Conservation (phyloP, 148 eudicot genomes). For the Heliosperma pusillum region DNA sequence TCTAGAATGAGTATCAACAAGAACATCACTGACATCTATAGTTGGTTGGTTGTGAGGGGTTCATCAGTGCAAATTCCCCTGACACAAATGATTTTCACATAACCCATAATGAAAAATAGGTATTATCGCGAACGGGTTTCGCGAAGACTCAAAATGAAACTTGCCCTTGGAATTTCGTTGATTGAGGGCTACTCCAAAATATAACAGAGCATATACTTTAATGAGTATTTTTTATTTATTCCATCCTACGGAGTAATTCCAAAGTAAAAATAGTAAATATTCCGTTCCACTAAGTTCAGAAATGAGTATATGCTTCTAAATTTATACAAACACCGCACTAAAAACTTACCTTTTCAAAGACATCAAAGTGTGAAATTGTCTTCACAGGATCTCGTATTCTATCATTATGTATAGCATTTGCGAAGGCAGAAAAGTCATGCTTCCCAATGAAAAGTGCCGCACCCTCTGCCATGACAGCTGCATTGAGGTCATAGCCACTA, state of each 20-base stretch:
- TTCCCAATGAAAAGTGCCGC: slow-evolving; percentile 64
- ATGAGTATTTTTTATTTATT: background rate
- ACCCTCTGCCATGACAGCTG: slow-evolving; percentile 63
- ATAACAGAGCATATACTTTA: background rate
- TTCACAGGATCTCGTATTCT: slow-evolving; percentile 60
- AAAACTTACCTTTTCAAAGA: slow-evolving; percentile 62
- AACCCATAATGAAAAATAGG: background rate
- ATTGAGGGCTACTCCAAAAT: background rate
- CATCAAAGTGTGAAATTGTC: slow-evolving; percentile 60
- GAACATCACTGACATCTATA: background rate
- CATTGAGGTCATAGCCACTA: slow-evolving; percentile 64
- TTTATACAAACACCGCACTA: background rate
- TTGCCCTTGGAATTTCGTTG: background rate
- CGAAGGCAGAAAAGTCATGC: slow-evolving; percentile 80
- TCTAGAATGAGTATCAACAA: background rate
- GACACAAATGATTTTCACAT: background rate
- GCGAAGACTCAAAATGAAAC: background rate
- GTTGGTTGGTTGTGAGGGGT: background rate
- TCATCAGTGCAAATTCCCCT: background rate
- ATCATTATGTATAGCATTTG: slow-evolving; percentile 63
- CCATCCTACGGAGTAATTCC: background rate
- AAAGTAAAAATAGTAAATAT: background rate
- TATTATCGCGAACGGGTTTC: background rate
- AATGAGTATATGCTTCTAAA: slow-evolving; percentile 3
- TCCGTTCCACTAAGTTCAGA: background rate